Percentiles rank a stretch among this genome's conserved stretches.
These are phyloP conservation scores for Limtongia smithiae DNA, from an alignment of 805 yeast genomes.

Conservation along the genomic window DNA sequence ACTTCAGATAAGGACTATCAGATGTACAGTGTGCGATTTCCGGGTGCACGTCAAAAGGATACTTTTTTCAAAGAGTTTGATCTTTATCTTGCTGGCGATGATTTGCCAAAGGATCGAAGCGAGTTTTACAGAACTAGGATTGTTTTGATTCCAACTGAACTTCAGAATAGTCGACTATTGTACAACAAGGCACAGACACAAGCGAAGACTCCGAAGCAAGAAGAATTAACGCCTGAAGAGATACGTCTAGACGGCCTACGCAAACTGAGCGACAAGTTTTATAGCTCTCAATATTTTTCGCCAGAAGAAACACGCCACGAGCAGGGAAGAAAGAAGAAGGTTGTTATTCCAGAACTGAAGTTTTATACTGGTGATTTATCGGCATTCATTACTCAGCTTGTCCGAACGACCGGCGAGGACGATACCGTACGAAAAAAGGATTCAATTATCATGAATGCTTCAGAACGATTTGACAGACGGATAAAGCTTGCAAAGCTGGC, in stretches of 20 bases:
- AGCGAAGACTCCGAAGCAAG: conserved; percentile 37
- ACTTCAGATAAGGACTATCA: conserved; percentile 68
- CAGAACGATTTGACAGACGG: conserved; percentile 45
- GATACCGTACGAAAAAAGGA: conserved; percentile 38
- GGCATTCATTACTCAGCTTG: conserved; percentile 55
- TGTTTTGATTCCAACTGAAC: conserved; percentile 76
- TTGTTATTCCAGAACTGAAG: conserved; percentile 65
- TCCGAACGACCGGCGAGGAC: conserved; percentile 41
- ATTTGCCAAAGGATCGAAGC: conserved; percentile 52
- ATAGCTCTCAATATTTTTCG: conserved; percentile 52
- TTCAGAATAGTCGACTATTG: conserved; percentile 52
- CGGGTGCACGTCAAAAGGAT: conserved; percentile 40
- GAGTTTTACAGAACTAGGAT: conserved; percentile 70
- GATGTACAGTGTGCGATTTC: conserved; percentile 54
- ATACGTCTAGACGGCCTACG: conserved; percentile 87
- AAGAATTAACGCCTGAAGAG: conserved; percentile 74
- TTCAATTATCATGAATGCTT: conserved; percentile 37
- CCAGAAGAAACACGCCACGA: conserved; percentile 38
- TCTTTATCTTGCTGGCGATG: conserved; percentile 87
- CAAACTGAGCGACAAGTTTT: conserved; percentile 56
- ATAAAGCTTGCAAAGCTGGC: conserved; percentile 56
- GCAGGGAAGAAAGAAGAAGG: conserved; percentile 38
- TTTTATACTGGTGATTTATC: conserved; percentile 86
- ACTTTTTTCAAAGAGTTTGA: conserved; percentile 91
- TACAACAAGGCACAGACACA: conserved; percentile 23